phyloP scores from a whole-genome alignment of 129 eudicot species.

The Chrysanthemum seticuspe region DNA sequence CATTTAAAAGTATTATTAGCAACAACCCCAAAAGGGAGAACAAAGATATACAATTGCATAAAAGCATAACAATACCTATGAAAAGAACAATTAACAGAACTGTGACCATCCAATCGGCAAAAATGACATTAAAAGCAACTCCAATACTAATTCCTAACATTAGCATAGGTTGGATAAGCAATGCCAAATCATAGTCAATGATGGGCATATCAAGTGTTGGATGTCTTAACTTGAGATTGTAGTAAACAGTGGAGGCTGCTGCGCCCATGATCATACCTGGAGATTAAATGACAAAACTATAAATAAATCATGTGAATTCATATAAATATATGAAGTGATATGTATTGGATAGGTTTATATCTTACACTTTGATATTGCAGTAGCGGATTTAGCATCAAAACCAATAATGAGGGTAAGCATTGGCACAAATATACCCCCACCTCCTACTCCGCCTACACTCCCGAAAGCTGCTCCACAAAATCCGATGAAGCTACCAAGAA shows the following conservation, averaged over 20 bases:
- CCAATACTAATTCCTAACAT: slow-evolving; percentile 95
- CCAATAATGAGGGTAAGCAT: slow-evolving; percentile 86
- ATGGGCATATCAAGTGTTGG: slow-evolving; percentile 93
- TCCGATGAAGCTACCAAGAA: slow-evolving; percentile 78
- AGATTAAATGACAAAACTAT: not conserved
- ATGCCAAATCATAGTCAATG: slow-evolving; percentile 89
- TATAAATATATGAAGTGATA: not conserved
- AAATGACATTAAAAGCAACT: slow-evolving; percentile 81
- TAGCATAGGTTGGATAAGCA: slow-evolving; percentile 95
- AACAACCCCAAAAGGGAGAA: not conserved
- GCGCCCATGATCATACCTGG: slow-evolving; percentile 99
- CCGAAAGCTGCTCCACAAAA: slow-evolving; percentile 98
- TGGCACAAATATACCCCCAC: slow-evolving; percentile 91
- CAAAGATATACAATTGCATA: not conserved
- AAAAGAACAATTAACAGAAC: slow-evolving; percentile 83
- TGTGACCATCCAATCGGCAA: slow-evolving; percentile 99
- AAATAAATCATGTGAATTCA: not conserved
- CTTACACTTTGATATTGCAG: slow-evolving; percentile 95
- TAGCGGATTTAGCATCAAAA: slow-evolving; percentile 90
- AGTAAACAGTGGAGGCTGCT: slow-evolving; percentile 82
- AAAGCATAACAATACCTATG: slow-evolving; percentile 48
- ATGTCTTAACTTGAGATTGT: slow-evolving; percentile 84
- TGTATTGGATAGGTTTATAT: not conserved
- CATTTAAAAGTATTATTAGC: slow-evolving; percentile 5
- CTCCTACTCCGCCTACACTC: slow-evolving; percentile 98